These are phyloP conservation scores for Cordia subcordata DNA, from an alignment of 257 asterid species.

Conservation along the genomic window DNA sequence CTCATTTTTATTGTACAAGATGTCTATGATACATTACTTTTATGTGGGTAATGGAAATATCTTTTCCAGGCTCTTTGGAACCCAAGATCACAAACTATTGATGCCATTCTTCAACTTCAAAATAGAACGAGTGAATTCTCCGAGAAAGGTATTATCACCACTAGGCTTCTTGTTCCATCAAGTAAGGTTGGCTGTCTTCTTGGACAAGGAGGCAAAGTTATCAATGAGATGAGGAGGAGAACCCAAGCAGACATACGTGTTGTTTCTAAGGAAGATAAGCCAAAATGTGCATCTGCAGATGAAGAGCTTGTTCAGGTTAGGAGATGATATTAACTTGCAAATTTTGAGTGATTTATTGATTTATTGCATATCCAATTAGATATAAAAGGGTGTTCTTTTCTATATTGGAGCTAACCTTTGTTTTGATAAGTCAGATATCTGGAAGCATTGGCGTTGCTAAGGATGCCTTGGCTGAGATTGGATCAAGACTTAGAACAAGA, in stretches of 20 bases:
- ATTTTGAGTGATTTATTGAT: neutral
- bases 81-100: constrained; percentile 65
- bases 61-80: constrained; percentile 49
- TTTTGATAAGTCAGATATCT: constrained; percentile 44
- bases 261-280: constrained; percentile 64
- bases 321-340: constrained; percentile 10
- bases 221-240: constrained; percentile 87
- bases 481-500: constrained; percentile 69
- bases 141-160: constrained; percentile 61
- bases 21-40: constrained; percentile 10
- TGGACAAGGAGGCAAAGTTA: constrained; percentile 80
- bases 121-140: constrained; percentile 52
- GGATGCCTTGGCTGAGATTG: constrained; percentile 78
- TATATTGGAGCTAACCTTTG: constrained; percentile 11
- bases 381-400: constrained; percentile 3
- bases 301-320: constrained; percentile 92
- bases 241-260: constrained; percentile 80
- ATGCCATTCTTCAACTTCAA: constrained; percentile 78
- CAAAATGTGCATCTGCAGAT: constrained; percentile 64
- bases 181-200: constrained; percentile 86
- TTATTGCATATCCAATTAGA: neutral
- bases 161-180: constrained; percentile 74
- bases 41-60: constrained; percentile 24
- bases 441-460: constrained; percentile 63
- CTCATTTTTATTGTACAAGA: constrained; percentile 5